Conservation (phyloP, 805 yeast species). For the Cyberlindnera mrakii region DNA sequence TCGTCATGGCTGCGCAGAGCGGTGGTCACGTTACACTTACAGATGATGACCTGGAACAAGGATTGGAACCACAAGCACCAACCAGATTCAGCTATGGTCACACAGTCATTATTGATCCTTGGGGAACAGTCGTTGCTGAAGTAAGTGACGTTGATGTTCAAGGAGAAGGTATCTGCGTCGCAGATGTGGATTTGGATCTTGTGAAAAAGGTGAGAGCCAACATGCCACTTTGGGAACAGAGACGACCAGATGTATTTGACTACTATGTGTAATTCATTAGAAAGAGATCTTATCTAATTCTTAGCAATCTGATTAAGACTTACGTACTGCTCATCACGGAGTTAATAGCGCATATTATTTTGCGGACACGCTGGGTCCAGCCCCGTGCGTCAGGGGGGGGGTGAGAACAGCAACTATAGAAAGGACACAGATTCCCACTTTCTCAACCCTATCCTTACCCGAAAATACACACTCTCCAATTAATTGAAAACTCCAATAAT, state of each 20-base stretch:
- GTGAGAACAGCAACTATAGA: background rate
- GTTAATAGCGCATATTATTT: too few species aligned
- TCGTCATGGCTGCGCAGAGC: conserved; percentile 83
- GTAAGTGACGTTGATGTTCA: conserved; percentile 38
- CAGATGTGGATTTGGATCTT: conserved; percentile 55
- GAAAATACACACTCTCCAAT: too few species aligned
- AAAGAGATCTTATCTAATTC: too few species aligned
- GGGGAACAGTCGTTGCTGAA: conserved; percentile 74
- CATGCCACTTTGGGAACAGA: conserved; percentile 76
- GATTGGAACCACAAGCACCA: conserved; percentile 18
- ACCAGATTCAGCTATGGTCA: conserved; percentile 79
- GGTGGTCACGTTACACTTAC: conserved; percentile 50
- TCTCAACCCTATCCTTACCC: too few species aligned
- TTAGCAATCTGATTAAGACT: too few species aligned
- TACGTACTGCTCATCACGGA: too few species aligned
- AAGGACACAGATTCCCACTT: too few species aligned
- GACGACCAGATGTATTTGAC: conserved; percentile 53
- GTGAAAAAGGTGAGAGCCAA: conserved; percentile 49
- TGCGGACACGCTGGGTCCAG: too few species aligned
- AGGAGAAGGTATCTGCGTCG: conserved; percentile 44
- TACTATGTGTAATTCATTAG: conserved; percentile 11
- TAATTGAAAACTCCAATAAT: background rate
- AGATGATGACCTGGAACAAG: conserved; percentile 26
- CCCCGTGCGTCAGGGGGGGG: too few species aligned
- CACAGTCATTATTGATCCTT: conserved; percentile 81